Evolutionary conservation across 2,329 filamentous ascomycete genomes (phyloP), one percentile per base, ranked within the genome.

Genomic region (Cladosporium phlei): DNA sequence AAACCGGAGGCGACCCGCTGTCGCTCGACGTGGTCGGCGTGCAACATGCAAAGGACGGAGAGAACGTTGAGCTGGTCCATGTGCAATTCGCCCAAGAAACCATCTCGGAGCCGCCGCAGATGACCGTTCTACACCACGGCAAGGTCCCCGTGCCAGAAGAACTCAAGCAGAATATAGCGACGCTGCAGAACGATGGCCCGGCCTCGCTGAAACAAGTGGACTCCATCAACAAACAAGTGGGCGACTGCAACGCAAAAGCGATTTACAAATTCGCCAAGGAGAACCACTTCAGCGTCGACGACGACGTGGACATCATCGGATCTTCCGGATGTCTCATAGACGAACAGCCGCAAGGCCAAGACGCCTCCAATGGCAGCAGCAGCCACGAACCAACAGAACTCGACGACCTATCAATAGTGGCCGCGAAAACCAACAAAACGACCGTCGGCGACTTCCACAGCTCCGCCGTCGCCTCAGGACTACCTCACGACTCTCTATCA

Each of bases 21-120:
- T 43, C 39, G 28, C 39, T 43, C 20, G 21, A 43, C 21, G 39
- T 43, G 6, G 28, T 43, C 14, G 39, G 39, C 28, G 39, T 43
- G 12, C 39, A 43, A 14, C 38, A 42, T 5, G 25, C 38, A n/a
- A 33, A 43, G 3, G 28, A 43, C 9, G 28, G 39, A 5, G 28
- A 33, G 19, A 33, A 25, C 14, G 28, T 43, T 21, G 39, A 43
- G 21, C 21, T 43, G 39, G 39, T 43, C 29, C 39, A 43, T 14
- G 39, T 43, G 28, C 39, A 33, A 16, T 43, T 43, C 14, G 16
- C 28, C 5, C 39, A 43, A 25, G 14, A 19, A 11, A 33, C 29
- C 9, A 16, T 43, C 5, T 17, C 39, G 14, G 39, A 43, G 8
- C 39, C 39, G 6, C 5, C 34, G 2, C 39, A 33, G 21, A 43